Evolutionary conservation across 495 filamentous ascomycete species (phyloP).

Genomic region (Penicillium soppii): DNA sequence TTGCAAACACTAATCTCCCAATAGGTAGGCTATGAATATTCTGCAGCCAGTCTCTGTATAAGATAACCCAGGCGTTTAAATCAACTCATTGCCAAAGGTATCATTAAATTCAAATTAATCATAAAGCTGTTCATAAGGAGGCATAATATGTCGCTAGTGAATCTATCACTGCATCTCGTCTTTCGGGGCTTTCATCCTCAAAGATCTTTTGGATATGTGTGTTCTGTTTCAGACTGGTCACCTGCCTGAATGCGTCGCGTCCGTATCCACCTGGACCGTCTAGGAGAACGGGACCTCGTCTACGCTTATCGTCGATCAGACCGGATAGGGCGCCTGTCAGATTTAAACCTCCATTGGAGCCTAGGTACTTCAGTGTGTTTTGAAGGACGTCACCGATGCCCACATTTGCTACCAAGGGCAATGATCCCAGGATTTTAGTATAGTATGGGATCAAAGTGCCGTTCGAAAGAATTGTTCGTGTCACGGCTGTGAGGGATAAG

Average conservation of each 20-base stretch:
- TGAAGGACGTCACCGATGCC: slow-evolving; percentile 25
- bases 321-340: neutral
- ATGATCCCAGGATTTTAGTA: slow-evolving; percentile 29
- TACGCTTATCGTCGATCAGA: neutral
- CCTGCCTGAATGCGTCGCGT: neutral
- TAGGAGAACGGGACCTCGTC: neutral
- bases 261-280: slow-evolving; percentile 3
- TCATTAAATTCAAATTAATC: neutral
- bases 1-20: too few species aligned
- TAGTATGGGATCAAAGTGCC: slow-evolving; percentile 36
- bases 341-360: slow-evolving; percentile 9
- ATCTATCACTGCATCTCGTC: slow-evolving; percentile 17
- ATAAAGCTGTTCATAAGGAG: neutral
- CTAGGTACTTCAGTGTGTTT: slow-evolving; percentile 31
- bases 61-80: neutral
- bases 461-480: slow-evolving; percentile 28
- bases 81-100: neutral
- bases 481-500: slow-evolving; percentile 30
- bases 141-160: slow-evolving; percentile 7
- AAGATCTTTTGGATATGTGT: slow-evolving; percentile 15
- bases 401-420: slow-evolving; percentile 30
- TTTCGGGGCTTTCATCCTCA: slow-evolving; percentile 10
- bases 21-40: too few species aligned
- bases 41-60: neutral
- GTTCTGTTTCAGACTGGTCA: slow-evolving; percentile 13